phyloP scores from a whole-genome alignment of 768 basidiomycete species.

The Hydnomerulius pinastri region DNA sequence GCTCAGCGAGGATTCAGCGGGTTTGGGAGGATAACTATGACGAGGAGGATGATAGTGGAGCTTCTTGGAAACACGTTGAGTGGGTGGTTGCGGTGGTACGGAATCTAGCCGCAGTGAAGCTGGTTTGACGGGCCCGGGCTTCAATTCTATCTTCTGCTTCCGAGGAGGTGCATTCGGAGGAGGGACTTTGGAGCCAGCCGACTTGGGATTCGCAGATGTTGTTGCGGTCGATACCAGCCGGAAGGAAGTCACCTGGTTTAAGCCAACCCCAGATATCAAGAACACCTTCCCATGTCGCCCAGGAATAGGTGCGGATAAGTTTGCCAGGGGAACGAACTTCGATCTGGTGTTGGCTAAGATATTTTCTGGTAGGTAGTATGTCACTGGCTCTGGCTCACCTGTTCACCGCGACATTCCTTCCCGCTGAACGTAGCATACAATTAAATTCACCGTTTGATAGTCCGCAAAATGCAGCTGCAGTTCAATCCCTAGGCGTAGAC shows the following conservation, averaged over 20 bases:
- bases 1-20: slow-evolving; percentile 20
- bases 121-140: slow-evolving; percentile 62
- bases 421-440: slow-evolving; percentile 43
- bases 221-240: slow-evolving; percentile 33
- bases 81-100: slow-evolving; percentile 19
- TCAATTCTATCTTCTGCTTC: slow-evolving; percentile 56
- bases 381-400: slow-evolving; percentile 30
- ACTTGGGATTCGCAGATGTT: slow-evolving; percentile 16
- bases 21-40: slow-evolving; percentile 20
- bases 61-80: slow-evolving; percentile 26
- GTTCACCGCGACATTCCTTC: slow-evolving; percentile 39
- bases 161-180: slow-evolving; percentile 26
- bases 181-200: slow-evolving; percentile 24
- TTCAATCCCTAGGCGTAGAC: too few species aligned
- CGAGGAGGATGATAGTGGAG: slow-evolving; percentile 28
- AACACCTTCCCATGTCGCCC: background rate
- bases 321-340: slow-evolving; percentile 12
- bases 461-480: slow-evolving; percentile 1
- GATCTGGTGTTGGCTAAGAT: slow-evolving; percentile 16
- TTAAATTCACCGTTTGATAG: slow-evolving; percentile 9
- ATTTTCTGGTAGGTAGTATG: background rate
- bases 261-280: slow-evolving; percentile 4
- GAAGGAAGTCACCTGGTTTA: slow-evolving; percentile 4
- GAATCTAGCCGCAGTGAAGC: slow-evolving; percentile 25
- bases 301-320: background rate